Base-by-base conservation (phyloP, 495 filamentous ascomycete species). In the Podospora conica region DNA sequence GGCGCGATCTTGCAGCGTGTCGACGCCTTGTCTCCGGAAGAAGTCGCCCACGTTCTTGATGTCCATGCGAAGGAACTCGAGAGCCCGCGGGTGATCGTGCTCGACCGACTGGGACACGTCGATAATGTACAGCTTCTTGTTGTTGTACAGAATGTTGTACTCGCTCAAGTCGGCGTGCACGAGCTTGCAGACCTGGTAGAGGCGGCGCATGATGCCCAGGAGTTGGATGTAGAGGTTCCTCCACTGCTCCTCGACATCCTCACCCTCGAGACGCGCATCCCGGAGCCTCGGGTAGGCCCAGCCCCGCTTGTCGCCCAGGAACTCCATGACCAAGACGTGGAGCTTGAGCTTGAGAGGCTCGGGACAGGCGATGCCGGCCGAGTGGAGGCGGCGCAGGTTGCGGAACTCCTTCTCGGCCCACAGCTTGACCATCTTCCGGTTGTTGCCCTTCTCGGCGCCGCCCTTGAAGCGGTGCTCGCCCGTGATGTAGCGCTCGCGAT, bases 361-460 rank as follows among this genome's bases (percentile, higher is more conserved):
- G 0, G 95, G 95, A 67, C 89, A 95, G 18, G 92, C 89, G 56
- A 98, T 95, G 1, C 91, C 92, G 21, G 95, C 90, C 4, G 83
- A 76, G 71, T 92, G 79, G 22, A 98, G 86, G 59, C 96, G 84
- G 66, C 91, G 89, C 65, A 98, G 72, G 78, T 98, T 98, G 58
- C 95, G 86, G 83, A 96, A 95, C 76, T 98, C 95, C 79, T 98
- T 98, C 78, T 97, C 93, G 4, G 96, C 95, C 95, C 95, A 98
- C 55, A 96, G 78, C 76, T 96, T 95, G 60, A 98, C 93, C 93
- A 97, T 97, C 58, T 92, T 90, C 4, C 93, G 85, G 76, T 91
- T 95, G 77, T 90, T 94, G 65, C 87, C 89, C 82, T 97, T 97
- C 78, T 91, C 93, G 77, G 92, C 92, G 40, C 93, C 94, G 56